These are phyloP conservation scores for Fusarium sterilihyphosum DNA, from an alignment of 2,329 filamentous ascomycete genomes.

Conservation along the genomic window DNA sequence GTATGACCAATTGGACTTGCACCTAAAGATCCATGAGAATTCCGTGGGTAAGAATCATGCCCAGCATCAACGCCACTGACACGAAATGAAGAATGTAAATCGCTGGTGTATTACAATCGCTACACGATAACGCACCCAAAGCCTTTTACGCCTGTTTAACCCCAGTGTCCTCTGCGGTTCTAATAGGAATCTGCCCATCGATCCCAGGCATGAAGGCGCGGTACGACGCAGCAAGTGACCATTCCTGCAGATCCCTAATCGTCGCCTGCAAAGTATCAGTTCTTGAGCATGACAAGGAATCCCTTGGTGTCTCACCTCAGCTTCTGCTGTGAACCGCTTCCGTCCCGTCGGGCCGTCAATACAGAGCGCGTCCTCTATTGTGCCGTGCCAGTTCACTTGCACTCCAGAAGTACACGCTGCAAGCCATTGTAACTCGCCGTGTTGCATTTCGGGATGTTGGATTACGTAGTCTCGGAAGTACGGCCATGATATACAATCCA, in stretches of 20 bases:
- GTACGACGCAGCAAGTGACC: slow-evolving; percentile 23
- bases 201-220: slow-evolving; percentile 14
- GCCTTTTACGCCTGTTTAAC: neutral
- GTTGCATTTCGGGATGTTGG: slow-evolving; percentile 13
- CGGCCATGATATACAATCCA: slow-evolving; percentile 20
- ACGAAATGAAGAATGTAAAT: neutral
- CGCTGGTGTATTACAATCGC: neutral
- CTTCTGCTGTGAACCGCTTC: neutral
- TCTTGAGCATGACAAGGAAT: fast-evolving
- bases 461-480: slow-evolving; percentile 12
- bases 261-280: neutral
- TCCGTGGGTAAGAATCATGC: neutral
- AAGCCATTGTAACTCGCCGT: slow-evolving; percentile 14
- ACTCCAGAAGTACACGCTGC: slow-evolving; percentile 7
- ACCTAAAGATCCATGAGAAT: neutral
- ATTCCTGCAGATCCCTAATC: neutral
- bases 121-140: neutral
- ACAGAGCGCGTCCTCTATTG: neutral
- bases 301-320: neutral
- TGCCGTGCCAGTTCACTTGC: neutral
- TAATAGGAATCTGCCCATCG: slow-evolving; percentile 23
- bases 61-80: no score
- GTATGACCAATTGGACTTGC: no score
- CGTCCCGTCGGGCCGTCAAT: neutral
- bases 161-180: neutral